These are phyloP conservation scores for Dentipellis sp. DNA, from an alignment of 768 basidiomycete species.

Conservation along the genomic window DNA sequence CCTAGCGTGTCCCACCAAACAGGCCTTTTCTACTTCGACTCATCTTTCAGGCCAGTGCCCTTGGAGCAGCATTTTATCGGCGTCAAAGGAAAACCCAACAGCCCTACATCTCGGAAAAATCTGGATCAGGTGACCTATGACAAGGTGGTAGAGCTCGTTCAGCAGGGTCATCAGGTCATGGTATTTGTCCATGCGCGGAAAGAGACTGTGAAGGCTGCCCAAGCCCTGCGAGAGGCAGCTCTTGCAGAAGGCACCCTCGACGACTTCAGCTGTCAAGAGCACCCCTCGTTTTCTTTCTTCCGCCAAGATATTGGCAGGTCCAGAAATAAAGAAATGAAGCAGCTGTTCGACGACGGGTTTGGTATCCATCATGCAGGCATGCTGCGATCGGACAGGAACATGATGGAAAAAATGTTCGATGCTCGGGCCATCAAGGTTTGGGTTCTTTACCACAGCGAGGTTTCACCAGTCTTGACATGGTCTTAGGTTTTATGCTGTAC, in stretches of 20 bases:
- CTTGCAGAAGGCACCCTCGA: conserved; percentile 59
- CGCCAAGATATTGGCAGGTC: conserved; percentile 72
- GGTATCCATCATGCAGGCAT: conserved; percentile 99
- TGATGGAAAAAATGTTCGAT: conserved; percentile 93
- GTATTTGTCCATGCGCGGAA: conserved; percentile 98
- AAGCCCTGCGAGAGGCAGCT: conserved; percentile 71
- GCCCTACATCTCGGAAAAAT: conserved; percentile 65
- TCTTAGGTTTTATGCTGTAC: conserved; percentile 94
- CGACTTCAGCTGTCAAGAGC: conserved; percentile 73
- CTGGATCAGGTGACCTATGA: conserved; percentile 83
- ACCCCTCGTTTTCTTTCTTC: conserved; percentile 71
- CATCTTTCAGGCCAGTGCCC: conserved; percentile 93
- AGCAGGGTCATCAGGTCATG: conserved; percentile 97
- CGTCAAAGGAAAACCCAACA: conserved; percentile 80
- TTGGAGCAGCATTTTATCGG: conserved; percentile 97
- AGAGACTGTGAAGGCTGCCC: conserved; percentile 91
- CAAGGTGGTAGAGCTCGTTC: conserved; percentile 83
- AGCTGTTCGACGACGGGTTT: conserved; percentile 85
- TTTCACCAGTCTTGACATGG: not conserved
- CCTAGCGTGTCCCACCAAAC: conserved; percentile 73
- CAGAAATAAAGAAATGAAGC: conserved; percentile 93
- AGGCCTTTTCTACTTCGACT: conserved; percentile 96
- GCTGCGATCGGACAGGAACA: conserved; percentile 87
- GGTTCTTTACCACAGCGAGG: not conserved
- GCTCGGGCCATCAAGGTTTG: conserved; percentile 82